Percentiles rank a stretch among this genome's conserved stretches.
Conservation (phyloP, 208 protist species). For the Phytomonas francai region DNA sequence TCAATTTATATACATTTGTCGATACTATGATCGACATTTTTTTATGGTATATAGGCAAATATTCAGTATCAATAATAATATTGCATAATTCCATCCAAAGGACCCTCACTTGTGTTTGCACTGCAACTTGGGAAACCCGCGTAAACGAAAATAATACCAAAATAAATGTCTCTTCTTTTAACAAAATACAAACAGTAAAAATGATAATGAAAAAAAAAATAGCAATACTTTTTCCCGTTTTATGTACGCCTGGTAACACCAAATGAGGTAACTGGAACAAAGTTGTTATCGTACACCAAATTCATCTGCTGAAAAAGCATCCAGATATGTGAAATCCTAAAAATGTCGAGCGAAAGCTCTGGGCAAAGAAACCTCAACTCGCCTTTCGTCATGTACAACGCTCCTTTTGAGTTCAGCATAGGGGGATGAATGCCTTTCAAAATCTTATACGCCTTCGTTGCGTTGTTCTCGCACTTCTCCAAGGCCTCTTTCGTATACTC, state of each 20-base stretch:
- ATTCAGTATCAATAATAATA: no score
- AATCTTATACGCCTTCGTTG: conserved; percentile 42
- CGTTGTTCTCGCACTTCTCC: conserved; percentile 63
- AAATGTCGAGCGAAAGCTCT: conserved; percentile 71
- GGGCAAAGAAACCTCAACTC: conserved; percentile 77
- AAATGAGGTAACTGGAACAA: conserved; percentile 75
- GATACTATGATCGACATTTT: no score
- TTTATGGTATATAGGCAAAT: no score
- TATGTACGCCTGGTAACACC: conserved; percentile 41
- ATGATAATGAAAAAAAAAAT: not conserved
- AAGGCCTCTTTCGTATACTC: conserved; percentile 41
- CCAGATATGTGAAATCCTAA: conserved; percentile 82
- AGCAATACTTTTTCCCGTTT: not conserved
- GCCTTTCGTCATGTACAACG: conserved; percentile 88
- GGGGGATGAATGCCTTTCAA: conserved; percentile 79
- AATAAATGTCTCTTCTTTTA: no score
- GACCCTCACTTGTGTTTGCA: no score
- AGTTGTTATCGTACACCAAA: conserved; percentile 79
- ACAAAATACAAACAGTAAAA: not conserved
- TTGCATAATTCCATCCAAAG: no score
- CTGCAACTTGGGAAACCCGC: no score
- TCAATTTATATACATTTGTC: no score
- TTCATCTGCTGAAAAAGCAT: conserved; percentile 85
- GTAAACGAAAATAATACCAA: no score
- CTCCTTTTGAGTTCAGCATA: conserved; percentile 66